Conservation (phyloP, 148 eudicot genomes). For the Spergularia marina region DNA sequence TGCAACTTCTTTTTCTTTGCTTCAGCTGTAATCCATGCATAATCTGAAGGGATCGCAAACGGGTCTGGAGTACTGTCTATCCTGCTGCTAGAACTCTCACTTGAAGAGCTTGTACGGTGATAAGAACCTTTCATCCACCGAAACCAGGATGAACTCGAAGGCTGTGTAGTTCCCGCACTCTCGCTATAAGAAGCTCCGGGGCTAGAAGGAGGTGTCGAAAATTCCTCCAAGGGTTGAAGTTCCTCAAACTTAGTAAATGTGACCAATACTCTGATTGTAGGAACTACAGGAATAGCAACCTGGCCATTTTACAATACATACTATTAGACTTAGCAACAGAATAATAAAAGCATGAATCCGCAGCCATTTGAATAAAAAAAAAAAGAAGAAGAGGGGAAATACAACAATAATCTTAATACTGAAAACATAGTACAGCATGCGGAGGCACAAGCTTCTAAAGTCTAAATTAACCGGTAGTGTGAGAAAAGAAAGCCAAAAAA, state of each 20-base stretch:
- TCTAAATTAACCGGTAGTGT: not conserved
- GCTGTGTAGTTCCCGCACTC: not conserved
- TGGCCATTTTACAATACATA: constrained; percentile 22
- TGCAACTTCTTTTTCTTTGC: constrained; percentile 67
- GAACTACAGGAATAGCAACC: constrained; percentile 93
- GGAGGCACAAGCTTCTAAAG: no score
- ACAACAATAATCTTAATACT: no score
- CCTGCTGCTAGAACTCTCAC: constrained; percentile 40
- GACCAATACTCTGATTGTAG: constrained; percentile 77
- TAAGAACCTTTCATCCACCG: constrained; percentile 61
- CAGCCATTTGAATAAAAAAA: not conserved
- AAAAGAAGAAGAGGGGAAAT: not conserved
- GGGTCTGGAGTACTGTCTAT: constrained; percentile 60
- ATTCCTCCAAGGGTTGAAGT: constrained; percentile 68
- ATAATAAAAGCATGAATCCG: not conserved
- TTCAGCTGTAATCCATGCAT: constrained; percentile 71
- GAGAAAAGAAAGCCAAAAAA: not conserved
- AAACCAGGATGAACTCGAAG: constrained; percentile 52
- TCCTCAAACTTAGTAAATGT: constrained; percentile 91
- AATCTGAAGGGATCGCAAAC: constrained; percentile 69
- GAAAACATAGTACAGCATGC: no score
- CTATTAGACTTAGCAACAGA: constrained; percentile 2
- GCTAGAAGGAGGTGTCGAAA: constrained; percentile 89
- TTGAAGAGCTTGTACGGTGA: constrained; percentile 37
- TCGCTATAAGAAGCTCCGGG: constrained; percentile 43